Percentiles rank a stretch among this genome's conserved stretches.
Evolutionary conservation across 2,329 filamentous ascomycete species (phyloP).

Genomic region (Diaporthe amygdali): DNA sequence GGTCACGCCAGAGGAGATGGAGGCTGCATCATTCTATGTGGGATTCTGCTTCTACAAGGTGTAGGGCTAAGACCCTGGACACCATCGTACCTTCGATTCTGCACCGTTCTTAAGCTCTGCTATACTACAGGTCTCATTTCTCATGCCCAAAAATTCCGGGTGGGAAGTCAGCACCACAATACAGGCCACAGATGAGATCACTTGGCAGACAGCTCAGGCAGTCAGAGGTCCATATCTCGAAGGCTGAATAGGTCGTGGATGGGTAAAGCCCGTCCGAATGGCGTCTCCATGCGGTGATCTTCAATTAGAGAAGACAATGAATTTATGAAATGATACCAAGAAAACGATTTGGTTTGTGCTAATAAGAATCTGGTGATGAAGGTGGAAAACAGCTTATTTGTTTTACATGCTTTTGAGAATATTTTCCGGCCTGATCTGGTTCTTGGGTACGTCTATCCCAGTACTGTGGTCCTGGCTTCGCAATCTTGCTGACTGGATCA

Average conservation of each 20-base stretch:
- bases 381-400: not conserved
- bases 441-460: not conserved
- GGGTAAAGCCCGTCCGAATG: not conserved
- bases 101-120: not conserved
- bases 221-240: not conserved
- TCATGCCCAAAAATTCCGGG: not conserved
- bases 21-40: slow-evolving; percentile 89
- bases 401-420: not conserved
- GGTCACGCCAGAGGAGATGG: slow-evolving; percentile 86
- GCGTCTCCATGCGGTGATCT: not conserved
- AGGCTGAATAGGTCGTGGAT: not conserved
- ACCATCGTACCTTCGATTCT: not conserved
- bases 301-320: not conserved
- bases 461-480: slow-evolving; percentile 2
- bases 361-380: not conserved
- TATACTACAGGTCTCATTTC: not conserved
- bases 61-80: slow-evolving; percentile 42
- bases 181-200: not conserved
- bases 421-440: not conserved
- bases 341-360: not conserved
- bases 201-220: not conserved
- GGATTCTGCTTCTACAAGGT: slow-evolving; percentile 98
- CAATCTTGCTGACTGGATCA: not conserved
- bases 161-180: not conserved
- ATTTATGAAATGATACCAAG: not conserved